Base-by-base conservation (phyloP, 2,329 filamentous ascomycete species). In the Fusarium transvaalense region DNA sequence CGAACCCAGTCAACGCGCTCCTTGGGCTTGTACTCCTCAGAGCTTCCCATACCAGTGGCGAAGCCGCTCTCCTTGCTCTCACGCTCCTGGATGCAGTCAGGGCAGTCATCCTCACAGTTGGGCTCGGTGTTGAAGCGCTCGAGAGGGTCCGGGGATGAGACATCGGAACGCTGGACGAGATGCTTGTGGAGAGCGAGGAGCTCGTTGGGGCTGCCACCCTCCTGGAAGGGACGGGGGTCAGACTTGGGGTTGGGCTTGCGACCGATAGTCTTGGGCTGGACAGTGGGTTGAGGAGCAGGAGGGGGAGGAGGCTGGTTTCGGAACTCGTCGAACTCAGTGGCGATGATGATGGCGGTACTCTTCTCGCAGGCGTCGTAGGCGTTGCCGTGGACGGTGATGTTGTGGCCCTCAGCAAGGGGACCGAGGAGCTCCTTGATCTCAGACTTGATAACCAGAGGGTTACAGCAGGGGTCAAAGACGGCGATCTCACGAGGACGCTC, bases 391-490 rank as follows among this genome's bases (percentile, higher is more conserved):
- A 87, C 81, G 14, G 76, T 77, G 46, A 87, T 77, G 46, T 81
- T 82, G 21, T 81, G 80, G 15, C 79, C 81, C 14, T 83, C 78
- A 51, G 76, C 78, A 27, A 76, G 64, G 39, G 75, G 73, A 37
- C 77, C 79, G 12, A 86, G 77, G 15, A 85, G 77, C 47, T 72
- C 71, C 66, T 81, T 79, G 59, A 88, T 85, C 78, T 88, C 85
- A 34, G 81, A 79, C 74, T 81, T 80, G 66, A 86, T 79, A 32
- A 85, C 82, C 6, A 81, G 76, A 5, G 84, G 82, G 73, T 85
- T 84, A 74, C 85, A 87, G 77, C 83, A 86, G 2, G 91, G 89
- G 76, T 94, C 91, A 74, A 88, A 93, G 58, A 93, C 86, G 47
- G 88, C 85, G 51, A 93, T 85, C 75, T 90, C 87, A 6, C 81